These are phyloP conservation scores for Penicillium capsulatum DNA, from an alignment of 2,329 filamentous ascomycete genomes.

Conservation along the genomic window DNA sequence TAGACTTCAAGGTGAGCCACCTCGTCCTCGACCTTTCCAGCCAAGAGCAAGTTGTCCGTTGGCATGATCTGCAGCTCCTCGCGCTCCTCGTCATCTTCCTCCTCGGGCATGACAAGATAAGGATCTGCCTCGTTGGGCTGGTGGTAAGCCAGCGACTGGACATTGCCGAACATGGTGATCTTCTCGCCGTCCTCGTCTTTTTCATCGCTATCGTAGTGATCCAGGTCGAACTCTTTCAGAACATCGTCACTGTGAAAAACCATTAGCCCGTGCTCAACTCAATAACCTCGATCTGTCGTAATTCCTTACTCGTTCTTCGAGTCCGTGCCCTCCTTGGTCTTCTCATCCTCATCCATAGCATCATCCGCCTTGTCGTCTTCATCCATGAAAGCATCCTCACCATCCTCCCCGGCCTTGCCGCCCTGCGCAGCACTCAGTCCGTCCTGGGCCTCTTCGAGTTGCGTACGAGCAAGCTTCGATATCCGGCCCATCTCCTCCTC, in stretches of 20 bases:
- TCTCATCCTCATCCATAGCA: constrained; percentile 20
- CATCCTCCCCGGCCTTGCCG: constrained; percentile 35
- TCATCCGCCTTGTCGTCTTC: constrained; percentile 40
- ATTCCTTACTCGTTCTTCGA: constrained; percentile 20
- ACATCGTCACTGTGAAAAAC: constrained; percentile 59
- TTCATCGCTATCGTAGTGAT: constrained; percentile 87
- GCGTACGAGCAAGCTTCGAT: constrained; percentile 67
- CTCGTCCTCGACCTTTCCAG: constrained; percentile 94
- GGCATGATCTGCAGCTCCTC: constrained; percentile 91
- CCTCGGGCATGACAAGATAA: constrained; percentile 83
- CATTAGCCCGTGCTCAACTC: constrained; percentile 9
- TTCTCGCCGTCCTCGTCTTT: constrained; percentile 63
- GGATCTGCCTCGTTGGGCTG: constrained; percentile 91
- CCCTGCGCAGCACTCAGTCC: constrained; percentile 71
- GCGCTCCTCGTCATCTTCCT: constrained; percentile 80
- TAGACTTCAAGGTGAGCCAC: constrained; percentile 95
- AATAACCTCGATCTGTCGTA: constrained; percentile 2
- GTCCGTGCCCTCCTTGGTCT: constrained; percentile 19
- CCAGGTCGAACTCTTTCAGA: constrained; percentile 91
- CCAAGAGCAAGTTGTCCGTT: constrained; percentile 87
- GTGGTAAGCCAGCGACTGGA: constrained; percentile 91
- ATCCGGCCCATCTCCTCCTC: constrained; percentile 73
- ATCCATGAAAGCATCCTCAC: constrained; percentile 40
- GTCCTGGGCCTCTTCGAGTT: constrained; percentile 87
- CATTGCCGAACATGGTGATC: constrained; percentile 91